Percentiles rank a stretch among this genome's conserved stretches.
Evolutionary conservation across 2,329 filamentous ascomycete species (phyloP).

Genomic region (Fusarium brachygibbosum): DNA sequence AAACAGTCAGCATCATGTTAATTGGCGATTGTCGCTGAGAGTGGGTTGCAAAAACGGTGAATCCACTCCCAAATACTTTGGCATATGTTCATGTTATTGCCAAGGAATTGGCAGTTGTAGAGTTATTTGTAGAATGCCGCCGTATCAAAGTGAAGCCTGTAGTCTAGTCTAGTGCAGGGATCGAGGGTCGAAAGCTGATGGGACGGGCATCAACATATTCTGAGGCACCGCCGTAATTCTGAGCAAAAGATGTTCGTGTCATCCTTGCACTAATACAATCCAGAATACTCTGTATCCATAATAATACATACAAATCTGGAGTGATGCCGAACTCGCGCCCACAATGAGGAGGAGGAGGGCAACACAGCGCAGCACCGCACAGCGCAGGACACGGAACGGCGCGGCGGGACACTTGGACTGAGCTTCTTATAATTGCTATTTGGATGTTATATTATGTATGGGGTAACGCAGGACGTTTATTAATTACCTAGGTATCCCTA

Average conservation of each 20-base stretch:
- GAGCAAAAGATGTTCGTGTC: slow-evolving; percentile 23
- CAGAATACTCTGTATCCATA: not conserved
- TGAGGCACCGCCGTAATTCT: slow-evolving; percentile 41
- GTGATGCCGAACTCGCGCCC: slow-evolving; percentile 12
- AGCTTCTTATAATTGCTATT: slow-evolving; percentile 14
- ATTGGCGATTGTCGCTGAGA: slow-evolving; percentile 1
- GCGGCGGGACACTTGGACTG: slow-evolving; percentile 23
- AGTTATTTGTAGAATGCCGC: slow-evolving; percentile 2
- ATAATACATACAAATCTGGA: slow-evolving; percentile 11
- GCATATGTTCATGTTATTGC: slow-evolving; percentile 10
- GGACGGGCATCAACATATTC: slow-evolving; percentile 45
- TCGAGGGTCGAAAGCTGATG: slow-evolving; percentile 39
- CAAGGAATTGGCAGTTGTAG: slow-evolving; percentile 7
- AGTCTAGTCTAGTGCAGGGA: too few relatives aligned
- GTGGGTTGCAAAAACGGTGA: slow-evolving; percentile 32
- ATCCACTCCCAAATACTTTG: slow-evolving; percentile 10
- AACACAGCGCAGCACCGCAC: slow-evolving; percentile 2
- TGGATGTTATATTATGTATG: slow-evolving; percentile 22
- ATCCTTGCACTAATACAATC: not conserved
- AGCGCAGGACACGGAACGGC: slow-evolving; percentile 23
- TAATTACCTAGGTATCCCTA: not conserved
- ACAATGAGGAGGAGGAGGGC: not conserved
- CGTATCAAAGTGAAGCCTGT: not conserved
- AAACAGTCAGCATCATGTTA: not conserved
- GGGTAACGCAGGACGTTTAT: slow-evolving; percentile 2